These are phyloP conservation scores for Arbutus unedo DNA, from an alignment of 148 eudicot genomes.

Conservation along the genomic window DNA sequence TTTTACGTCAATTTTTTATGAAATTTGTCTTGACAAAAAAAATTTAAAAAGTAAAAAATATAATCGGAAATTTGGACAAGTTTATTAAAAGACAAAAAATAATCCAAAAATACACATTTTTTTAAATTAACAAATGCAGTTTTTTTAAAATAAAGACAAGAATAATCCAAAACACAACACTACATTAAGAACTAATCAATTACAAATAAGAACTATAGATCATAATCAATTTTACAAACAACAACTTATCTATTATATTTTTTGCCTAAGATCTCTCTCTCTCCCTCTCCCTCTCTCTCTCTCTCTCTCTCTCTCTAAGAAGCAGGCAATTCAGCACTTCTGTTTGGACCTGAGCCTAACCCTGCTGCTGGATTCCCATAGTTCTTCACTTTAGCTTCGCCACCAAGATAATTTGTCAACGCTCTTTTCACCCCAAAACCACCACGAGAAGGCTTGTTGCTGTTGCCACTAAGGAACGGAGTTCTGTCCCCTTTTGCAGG, in stretches of 20 bases:
- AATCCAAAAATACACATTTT: too few species aligned
- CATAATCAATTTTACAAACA: too few species aligned
- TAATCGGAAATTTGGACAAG: too few species aligned
- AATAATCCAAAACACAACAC: neutral
- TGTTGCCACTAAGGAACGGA: neutral
- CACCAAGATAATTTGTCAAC: constrained; percentile 5
- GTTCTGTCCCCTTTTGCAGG: constrained; percentile 3
- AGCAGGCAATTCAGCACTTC: neutral
- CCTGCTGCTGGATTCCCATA: neutral
- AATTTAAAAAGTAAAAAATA: too few species aligned
- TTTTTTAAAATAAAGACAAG: too few species aligned
- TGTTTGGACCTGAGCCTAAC: neutral
- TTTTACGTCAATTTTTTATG: too few species aligned
- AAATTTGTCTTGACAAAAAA: too few species aligned
- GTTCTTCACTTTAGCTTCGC: neutral
- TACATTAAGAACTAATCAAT: neutral
- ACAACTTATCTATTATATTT: too few species aligned
- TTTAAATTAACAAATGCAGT: too few species aligned
- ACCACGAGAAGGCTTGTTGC: neutral
- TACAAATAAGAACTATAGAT: neutral
- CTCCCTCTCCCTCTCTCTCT: neutral
- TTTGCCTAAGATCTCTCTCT: too few species aligned
- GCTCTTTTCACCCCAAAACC: constrained; percentile 10
- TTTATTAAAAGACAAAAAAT: too few species aligned
- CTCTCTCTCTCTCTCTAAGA: neutral